A percentile compares a stretch with the other conserved stretches of the same genome.
Conservation (phyloP, 139 green algal genomes). For the Asterochloris erici region DNA sequence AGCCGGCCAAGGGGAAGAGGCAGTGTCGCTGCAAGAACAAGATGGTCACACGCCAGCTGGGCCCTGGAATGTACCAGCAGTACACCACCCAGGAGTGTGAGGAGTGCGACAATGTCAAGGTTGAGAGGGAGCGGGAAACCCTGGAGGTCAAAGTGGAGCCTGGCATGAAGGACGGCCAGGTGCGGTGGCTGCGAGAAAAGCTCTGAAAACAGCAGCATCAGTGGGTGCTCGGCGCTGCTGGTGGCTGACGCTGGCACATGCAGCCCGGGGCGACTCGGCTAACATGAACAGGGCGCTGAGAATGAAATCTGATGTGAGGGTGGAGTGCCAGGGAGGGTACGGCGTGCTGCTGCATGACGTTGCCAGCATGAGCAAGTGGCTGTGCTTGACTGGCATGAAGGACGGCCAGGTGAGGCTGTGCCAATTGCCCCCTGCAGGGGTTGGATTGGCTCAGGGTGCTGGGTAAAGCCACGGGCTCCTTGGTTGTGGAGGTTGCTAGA, state of each 20-base stretch:
- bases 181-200: neutral
- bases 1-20: slow-evolving; percentile 80
- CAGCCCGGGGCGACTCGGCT: too few species aligned
- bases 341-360: too few species aligned
- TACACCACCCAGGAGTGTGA: slow-evolving; percentile 87
- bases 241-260: neutral
- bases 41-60: slow-evolving; percentile 92
- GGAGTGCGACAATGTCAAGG: slow-evolving; percentile 88
- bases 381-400: too few species aligned
- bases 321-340: too few species aligned
- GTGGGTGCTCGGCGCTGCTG: neutral
- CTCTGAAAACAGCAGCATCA: neutral
- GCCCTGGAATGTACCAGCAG: slow-evolving; percentile 98
- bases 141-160: slow-evolving; percentile 91
- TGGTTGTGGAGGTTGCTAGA: too few species aligned
- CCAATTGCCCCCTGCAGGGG: too few species aligned
- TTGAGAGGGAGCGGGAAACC: slow-evolving; percentile 68
- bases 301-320: too few species aligned
- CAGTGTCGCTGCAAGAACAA: slow-evolving; percentile 97
- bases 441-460: too few species aligned
- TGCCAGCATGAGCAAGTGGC: too few species aligned
- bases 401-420: too few species aligned
- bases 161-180: slow-evolving; percentile 78
- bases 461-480: too few species aligned
- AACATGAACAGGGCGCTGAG: too few species aligned